These are phyloP conservation scores for Cryptosporidium xiaoi DNA, from an alignment of 169 alveolate species.

Conservation along the genomic window DNA sequence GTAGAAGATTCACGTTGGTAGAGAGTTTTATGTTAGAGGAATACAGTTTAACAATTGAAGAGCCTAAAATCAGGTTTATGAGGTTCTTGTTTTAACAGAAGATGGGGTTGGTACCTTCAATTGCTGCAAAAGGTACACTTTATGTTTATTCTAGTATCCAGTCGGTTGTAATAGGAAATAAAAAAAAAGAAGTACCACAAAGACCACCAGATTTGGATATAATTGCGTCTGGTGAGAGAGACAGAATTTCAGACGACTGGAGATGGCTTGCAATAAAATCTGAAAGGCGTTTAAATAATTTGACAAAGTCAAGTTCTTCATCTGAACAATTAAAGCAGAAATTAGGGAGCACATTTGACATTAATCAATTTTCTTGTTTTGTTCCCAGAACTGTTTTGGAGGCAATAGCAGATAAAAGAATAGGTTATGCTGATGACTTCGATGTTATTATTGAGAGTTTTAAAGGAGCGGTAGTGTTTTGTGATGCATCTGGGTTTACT, in stretches of 20 bases:
- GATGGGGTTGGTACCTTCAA: conserved; percentile 66
- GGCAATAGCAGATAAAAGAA: conserved; percentile 83
- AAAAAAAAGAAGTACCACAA: conserved; percentile 49
- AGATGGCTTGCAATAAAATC: conserved; percentile 82
- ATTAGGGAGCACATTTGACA: conserved; percentile 77
- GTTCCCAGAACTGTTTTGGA: conserved; percentile 84
- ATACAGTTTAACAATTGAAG: too few relatives aligned
- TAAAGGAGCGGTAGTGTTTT: conserved; percentile 84
- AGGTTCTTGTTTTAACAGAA: neutral
- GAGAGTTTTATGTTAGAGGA: neutral
- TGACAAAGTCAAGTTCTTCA: conserved; percentile 72
- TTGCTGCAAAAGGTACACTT: conserved; percentile 69
- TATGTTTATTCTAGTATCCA: conserved; percentile 60
- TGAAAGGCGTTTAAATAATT: conserved; percentile 78
- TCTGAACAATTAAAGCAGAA: conserved; percentile 72
- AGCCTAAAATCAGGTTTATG: neutral
- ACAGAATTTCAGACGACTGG: conserved; percentile 82
- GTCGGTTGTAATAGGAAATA: conserved; percentile 61
- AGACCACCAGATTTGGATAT: conserved; percentile 73
- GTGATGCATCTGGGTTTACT: conserved; percentile 87
- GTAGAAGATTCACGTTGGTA: neutral
- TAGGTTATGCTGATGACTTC: conserved; percentile 81
- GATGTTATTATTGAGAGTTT: conserved; percentile 81
- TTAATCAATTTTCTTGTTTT: conserved; percentile 81
- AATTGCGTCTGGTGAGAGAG: conserved; percentile 69